phyloP scores from a whole-genome alignment of 1,284 basidiomycete species.

The Marasmius oreades region DNA sequence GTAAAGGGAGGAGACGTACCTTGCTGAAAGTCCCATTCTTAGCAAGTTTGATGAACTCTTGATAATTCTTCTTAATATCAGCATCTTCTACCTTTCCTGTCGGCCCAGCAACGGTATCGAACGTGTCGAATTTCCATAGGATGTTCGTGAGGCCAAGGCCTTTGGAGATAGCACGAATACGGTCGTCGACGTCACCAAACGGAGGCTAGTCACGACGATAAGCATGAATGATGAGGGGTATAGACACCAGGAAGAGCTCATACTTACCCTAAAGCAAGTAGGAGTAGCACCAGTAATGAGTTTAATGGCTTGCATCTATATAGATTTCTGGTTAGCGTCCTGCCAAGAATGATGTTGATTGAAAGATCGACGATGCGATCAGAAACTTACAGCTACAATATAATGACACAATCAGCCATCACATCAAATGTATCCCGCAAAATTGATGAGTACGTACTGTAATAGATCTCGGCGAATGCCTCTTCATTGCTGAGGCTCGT shows the following conservation, averaged over 20 bases:
- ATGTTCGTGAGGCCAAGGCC: slow-evolving; percentile 19
- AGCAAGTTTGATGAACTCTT: slow-evolving; percentile 10
- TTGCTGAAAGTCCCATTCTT: slow-evolving; percentile 15
- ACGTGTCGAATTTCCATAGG: slow-evolving; percentile 18
- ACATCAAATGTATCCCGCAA: background rate
- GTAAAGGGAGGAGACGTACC: background rate
- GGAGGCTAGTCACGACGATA: slow-evolving; percentile 31
- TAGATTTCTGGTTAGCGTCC: too few relatives aligned
- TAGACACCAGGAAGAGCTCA: background rate
- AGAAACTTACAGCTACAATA: slow-evolving; percentile 9
- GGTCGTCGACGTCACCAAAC: slow-evolving; percentile 39
- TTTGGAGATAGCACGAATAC: slow-evolving; percentile 48
- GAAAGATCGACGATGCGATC: background rate
- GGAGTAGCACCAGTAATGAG: slow-evolving; percentile 58
- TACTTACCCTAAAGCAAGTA: slow-evolving; percentile 61
- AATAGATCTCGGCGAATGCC: slow-evolving; percentile 80
- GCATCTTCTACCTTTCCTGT: slow-evolving; percentile 3
- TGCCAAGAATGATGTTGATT: too few relatives aligned
- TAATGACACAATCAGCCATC: background rate
- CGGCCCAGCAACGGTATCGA: slow-evolving; percentile 11
- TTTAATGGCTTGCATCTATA: slow-evolving; percentile 47
- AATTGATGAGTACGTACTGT: slow-evolving; percentile 41
- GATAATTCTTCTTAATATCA: slow-evolving; percentile 15
- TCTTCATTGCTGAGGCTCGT: slow-evolving; percentile 70
- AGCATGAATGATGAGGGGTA: background rate